Evolutionary conservation across 371 early-diverging fungal species (phyloP), one percentile per base, ranked within the genome.

Genomic region (Haplosporangium sp.): DNA sequence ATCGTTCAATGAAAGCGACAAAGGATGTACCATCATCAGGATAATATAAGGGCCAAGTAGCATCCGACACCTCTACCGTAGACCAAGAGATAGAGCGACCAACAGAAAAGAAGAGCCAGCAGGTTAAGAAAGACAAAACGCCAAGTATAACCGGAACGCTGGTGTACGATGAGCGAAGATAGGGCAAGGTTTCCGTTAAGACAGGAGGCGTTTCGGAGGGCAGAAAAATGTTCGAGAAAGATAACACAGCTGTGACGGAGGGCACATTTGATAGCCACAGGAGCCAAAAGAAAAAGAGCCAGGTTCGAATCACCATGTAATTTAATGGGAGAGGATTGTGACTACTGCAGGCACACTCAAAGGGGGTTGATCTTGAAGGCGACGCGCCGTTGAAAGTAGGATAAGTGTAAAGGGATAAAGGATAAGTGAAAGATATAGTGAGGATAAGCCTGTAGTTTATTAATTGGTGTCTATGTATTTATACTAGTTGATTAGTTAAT

Each of bases 281-380:
- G 17, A 34, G 35, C 62, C 62, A 62, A 47, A 62, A 62, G 48
- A 62, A 47, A 62, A 62, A 47, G 48, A 48, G 13, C 62, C 62
- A 62, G 45, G 62, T 62, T 60, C 40, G 61, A 9, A 60, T 44
- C 61, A 60, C 57, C 57, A 56, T 56, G 34, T n/a, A 56, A n/a
- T 8, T 5, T 8, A 11, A 42, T 0, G 44, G 44, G 44, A 11
- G 6, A 8, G 44, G 44, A 2, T 42, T 42, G 44, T 42, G 44
- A 42, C 44, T 42, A 42, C 44, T 42, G 44, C 0, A 8, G 44
- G 44, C 11, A 42, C 9, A 5, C 6, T 42, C 44, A 42, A 42
- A 5, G 44, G 1, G 44, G 44, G 11, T 2, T 8, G 44, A 42
- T 1, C 44, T 11, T 42, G 6, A 5, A 42, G 44, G 44, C 44